Evolutionary conservation across 768 basidiomycete species (phyloP).

Genomic region (Pisolithus orientalis): DNA sequence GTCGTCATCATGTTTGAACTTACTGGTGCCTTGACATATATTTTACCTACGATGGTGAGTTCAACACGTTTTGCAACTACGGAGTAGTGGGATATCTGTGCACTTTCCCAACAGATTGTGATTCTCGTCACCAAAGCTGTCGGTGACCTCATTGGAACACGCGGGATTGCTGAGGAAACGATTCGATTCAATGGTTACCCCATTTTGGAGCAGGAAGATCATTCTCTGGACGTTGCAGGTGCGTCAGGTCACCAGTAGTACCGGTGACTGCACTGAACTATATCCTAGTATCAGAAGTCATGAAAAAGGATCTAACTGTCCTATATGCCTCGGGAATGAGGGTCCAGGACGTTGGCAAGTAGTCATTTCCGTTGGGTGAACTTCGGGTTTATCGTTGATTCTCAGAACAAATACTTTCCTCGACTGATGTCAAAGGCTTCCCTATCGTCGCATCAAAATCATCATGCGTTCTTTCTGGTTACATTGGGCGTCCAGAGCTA

Average conservation of each 20-base stretch:
- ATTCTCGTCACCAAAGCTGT: slow-evolving; percentile 95
- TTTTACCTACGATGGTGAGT: slow-evolving; percentile 92
- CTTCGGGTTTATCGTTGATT: slow-evolving; percentile 2
- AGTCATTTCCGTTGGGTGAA: not conserved
- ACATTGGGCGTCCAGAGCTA: slow-evolving; percentile 83
- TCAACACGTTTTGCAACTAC: not conserved
- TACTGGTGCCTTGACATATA: slow-evolving; percentile 95
- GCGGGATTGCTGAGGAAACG: slow-evolving; percentile 94
- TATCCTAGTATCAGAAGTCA: slow-evolving; percentile 74
- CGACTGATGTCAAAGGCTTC: slow-evolving; percentile 82
- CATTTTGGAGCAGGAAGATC: slow-evolving; percentile 93
- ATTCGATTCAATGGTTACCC: slow-evolving; percentile 97
- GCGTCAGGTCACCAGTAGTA: slow-evolving; percentile 16
- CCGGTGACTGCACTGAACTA: not conserved
- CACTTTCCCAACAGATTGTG: slow-evolving; percentile 62
- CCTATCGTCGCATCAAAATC: slow-evolving; percentile 72
- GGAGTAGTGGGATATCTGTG: slow-evolving; percentile 5
- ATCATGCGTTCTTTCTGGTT: slow-evolving; percentile 65
- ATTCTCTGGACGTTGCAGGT: slow-evolving; percentile 89
- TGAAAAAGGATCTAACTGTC: slow-evolving; percentile 75
- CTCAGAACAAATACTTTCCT: slow-evolving; percentile 64
- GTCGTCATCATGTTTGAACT: slow-evolving; percentile 99
- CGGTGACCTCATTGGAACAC: slow-evolving; percentile 88
- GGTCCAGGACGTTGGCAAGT: slow-evolving; percentile 73
- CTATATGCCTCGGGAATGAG: slow-evolving; percentile 71